Percentiles rank a stretch among this genome's conserved stretches.
Conservation (phyloP, 2,329 filamentous ascomycete species). For the Elsinoe fawcettii region DNA sequence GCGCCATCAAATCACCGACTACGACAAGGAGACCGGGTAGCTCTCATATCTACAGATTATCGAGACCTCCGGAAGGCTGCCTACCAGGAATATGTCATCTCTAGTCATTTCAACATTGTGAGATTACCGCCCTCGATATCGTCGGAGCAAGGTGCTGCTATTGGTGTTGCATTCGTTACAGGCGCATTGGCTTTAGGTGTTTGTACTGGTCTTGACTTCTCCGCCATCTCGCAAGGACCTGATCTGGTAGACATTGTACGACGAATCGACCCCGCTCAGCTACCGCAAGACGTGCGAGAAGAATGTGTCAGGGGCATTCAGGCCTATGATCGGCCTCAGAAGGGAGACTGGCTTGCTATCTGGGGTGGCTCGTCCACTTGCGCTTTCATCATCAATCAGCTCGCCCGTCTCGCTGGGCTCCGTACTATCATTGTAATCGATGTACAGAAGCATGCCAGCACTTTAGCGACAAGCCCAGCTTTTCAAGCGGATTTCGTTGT, state of each 20-base stretch:
- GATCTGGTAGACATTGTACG: slow-evolving; percentile 50
- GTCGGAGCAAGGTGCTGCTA: slow-evolving; percentile 50
- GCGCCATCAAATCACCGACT: slow-evolving; percentile 26
- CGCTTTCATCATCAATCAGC: slow-evolving; percentile 37
- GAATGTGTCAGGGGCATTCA: slow-evolving; percentile 55
- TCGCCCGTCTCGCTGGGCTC: slow-evolving; percentile 59
- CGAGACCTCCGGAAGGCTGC: slow-evolving; percentile 63
- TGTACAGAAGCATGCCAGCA: slow-evolving; percentile 55
- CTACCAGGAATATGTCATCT: slow-evolving; percentile 62
- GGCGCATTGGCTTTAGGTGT: slow-evolving; percentile 59
- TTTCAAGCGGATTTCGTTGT: slow-evolving; percentile 56
- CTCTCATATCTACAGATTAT: slow-evolving; percentile 68
- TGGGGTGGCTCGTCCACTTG: slow-evolving; percentile 57
- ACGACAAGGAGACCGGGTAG: slow-evolving; percentile 25
- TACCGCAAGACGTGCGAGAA: slow-evolving; percentile 54
- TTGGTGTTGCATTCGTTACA: slow-evolving; percentile 66
- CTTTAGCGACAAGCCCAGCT: slow-evolving; percentile 38
- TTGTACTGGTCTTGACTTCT: slow-evolving; percentile 62
- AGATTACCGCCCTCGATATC: slow-evolving; percentile 50
- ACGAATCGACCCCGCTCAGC: slow-evolving; percentile 36
- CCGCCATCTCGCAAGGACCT: slow-evolving; percentile 33
- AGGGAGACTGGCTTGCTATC: slow-evolving; percentile 63
- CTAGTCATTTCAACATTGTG: slow-evolving; percentile 57
- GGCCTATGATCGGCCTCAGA: slow-evolving; percentile 42
- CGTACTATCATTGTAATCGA: slow-evolving; percentile 61